These are phyloP conservation scores for Fusarium nanum DNA, from an alignment of 2,329 filamentous ascomycete species.

Conservation along the genomic window DNA sequence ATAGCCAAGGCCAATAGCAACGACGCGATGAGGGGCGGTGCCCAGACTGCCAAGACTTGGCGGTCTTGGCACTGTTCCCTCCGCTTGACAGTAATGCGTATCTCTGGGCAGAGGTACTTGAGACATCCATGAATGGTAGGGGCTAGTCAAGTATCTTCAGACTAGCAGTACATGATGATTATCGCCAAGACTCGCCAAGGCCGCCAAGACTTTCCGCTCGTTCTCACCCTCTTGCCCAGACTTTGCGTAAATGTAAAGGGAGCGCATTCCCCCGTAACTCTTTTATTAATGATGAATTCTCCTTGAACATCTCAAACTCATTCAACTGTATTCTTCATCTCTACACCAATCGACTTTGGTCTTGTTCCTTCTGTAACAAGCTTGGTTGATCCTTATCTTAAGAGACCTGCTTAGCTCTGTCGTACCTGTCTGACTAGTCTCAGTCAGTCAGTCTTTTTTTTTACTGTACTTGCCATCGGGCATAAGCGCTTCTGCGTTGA, in stretches of 20 bases:
- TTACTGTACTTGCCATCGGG: background rate
- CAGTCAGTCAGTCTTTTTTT: constrained; percentile 15
- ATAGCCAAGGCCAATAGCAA: constrained; percentile 48
- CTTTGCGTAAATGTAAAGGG: constrained; percentile 53
- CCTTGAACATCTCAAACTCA: constrained; percentile 43
- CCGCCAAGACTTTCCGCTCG: constrained; percentile 55
- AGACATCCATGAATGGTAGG: background rate
- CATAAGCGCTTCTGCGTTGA: constrained; percentile 28
- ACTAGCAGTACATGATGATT: constrained; percentile 32
- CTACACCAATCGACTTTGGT: constrained; percentile 1
- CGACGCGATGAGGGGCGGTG: constrained; percentile 49
- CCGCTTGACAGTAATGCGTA: constrained; percentile 44
- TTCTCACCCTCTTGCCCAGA: constrained; percentile 52
- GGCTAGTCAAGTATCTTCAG: constrained; percentile 10
- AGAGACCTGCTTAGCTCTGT: constrained; percentile 16
- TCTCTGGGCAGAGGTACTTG: constrained; percentile 28
- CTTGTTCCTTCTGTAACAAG: constrained; percentile 11
- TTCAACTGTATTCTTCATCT: constrained; percentile 9
- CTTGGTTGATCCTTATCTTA: background rate
- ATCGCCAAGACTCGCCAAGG: constrained; percentile 51
- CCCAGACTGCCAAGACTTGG: constrained; percentile 57
- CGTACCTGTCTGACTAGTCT: constrained; percentile 29
- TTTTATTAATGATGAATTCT: constrained; percentile 38
- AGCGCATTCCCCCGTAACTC: constrained; percentile 48
- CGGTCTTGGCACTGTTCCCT: constrained; percentile 51